Base-by-base conservation (phyloP, 495 filamentous ascomycete genomes). In the Penicillium bialowiezense region DNA sequence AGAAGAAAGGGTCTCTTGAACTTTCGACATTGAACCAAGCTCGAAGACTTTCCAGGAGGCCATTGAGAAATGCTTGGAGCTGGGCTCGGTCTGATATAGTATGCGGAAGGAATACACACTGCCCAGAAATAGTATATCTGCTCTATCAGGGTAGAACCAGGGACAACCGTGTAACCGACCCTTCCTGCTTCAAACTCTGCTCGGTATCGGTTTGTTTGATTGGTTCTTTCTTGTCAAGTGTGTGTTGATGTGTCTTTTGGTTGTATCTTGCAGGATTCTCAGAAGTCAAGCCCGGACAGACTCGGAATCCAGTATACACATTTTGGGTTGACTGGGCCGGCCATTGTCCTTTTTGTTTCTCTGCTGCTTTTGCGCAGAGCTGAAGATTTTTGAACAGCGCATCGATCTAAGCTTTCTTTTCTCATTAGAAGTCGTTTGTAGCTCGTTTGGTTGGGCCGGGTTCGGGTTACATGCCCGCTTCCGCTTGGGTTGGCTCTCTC, bases 391-490 rank as follows among this genome's bases (percentile, higher is more conserved):
- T 23, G 57, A 53, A 63, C 41, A 60, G 43, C 48, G 23, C 52
- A 42, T 20, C 28, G 42, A 19, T 20, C 23, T 26, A 26, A 26
- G 45, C 34, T 44, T 12, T 40, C 41, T 38, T 40, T 40, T 55
- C 20, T 31, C 8, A 12, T 21, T 20, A 33, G 20, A 10, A 7
- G 32, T 21, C 52, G 58, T 58, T 58, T 58, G 58, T 40, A 41
- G 14, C 33, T 50, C 58, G 58, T 64, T 62, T 62, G 61, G 35
- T 17, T 51, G 28, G 37, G 37, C 20, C 34, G 52, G 58, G 58
- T 44, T 54, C 51, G 52, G 58, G 58, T 44, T 54, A 50, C 41
- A 52, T 51, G 61, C 47, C 44, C 44, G 19, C 44, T 50, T 41
- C 55, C 29, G 35, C 29, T 33, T 54, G 43, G 36, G 14, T 32